Conservation (phyloP, 169 alveolate genomes). For the Neospora caninum region DNA sequence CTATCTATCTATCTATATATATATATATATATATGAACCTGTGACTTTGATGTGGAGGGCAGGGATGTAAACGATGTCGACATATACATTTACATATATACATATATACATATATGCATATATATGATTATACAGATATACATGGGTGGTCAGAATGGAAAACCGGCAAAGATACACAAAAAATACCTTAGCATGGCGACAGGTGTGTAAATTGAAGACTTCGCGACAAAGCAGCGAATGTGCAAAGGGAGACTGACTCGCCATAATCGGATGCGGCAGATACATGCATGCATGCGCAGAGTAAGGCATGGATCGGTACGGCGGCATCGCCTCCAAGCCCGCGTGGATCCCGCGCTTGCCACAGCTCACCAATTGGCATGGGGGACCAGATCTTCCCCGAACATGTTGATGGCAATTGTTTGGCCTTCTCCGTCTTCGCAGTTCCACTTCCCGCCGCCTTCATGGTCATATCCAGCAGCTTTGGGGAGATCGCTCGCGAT, state of each 20-base stretch:
- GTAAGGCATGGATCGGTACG: too few species aligned
- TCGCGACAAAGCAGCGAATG: too few species aligned
- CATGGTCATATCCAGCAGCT: neutral
- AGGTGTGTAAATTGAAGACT: too few species aligned
- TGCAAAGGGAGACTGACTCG: too few species aligned
- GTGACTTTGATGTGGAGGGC: neutral
- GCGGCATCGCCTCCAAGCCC: too few species aligned
- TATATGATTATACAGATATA: neutral
- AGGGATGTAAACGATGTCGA: neutral
- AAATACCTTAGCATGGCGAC: too few species aligned
- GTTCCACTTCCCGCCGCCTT: constrained; percentile 30
- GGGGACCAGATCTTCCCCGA: constrained; percentile 17
- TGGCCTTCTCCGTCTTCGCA: constrained; percentile 38
- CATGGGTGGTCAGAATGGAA: too few species aligned
- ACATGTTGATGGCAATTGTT: constrained; percentile 36
- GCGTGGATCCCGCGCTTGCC: neutral
- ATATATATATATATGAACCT: constrained; percentile 5
- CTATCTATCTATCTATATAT: neutral
- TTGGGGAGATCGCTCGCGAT: constrained; percentile 8
- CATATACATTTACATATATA: neutral
- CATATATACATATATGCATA: neutral
- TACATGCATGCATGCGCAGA: too few species aligned
- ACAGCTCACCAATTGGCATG: constrained; percentile 33
- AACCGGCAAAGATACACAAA: too few species aligned
- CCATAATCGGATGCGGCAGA: too few species aligned